Conservation (phyloP, 352 stramenopile species). For the Phytophthora hybrid region DNA sequence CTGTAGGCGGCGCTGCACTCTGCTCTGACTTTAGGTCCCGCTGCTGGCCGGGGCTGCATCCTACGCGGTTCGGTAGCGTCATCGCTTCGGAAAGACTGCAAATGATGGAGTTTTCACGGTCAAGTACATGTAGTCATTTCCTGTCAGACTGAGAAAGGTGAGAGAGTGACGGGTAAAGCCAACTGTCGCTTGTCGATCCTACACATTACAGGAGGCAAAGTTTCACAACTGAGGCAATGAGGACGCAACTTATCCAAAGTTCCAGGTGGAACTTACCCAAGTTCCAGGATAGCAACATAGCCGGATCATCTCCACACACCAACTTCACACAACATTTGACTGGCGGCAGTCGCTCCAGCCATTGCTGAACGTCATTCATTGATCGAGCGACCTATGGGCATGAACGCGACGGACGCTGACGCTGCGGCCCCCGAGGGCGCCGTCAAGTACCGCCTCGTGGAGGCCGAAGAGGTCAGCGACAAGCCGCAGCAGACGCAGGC, state of each 20-base stretch:
- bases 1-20: neutral
- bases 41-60: conserved; percentile 60
- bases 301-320: neutral
- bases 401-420: conserved; percentile 34
- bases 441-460: conserved; percentile 87
- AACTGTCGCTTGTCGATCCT: too few species aligned
- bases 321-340: neutral
- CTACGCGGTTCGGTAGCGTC: conserved; percentile 68
- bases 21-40: conserved; percentile 5
- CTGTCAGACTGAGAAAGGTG: too few species aligned
- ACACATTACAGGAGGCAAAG: too few species aligned
- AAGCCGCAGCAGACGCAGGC: conserved; percentile 26
- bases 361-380: neutral
- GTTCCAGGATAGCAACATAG: neutral
- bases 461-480: conserved; percentile 80
- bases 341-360: neutral
- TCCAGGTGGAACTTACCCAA: neutral
- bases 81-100: conserved; percentile 35
- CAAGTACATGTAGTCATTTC: too few species aligned
- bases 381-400: conserved; percentile 30
- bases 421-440: conserved; percentile 22
- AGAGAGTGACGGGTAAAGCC: too few species aligned
- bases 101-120: too few species aligned
- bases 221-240: too few species aligned
- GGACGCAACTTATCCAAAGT: neutral